Base-by-base conservation (phyloP, 1,284 basidiomycete genomes). In the Heimioporus retisporus region DNA sequence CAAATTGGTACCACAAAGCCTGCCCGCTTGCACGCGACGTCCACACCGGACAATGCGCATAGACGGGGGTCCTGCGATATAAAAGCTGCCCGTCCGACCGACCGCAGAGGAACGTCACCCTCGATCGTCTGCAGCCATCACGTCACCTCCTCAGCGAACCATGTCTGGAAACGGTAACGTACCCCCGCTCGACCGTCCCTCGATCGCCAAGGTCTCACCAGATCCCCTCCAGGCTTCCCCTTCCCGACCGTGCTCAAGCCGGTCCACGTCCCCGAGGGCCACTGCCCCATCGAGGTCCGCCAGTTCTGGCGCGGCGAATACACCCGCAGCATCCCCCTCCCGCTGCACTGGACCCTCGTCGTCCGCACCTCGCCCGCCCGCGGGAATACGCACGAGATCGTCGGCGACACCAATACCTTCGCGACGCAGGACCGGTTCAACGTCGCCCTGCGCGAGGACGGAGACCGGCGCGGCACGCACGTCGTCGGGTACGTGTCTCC, bases 261-360 rank as follows among this genome's bases (percentile, higher is more conserved):
- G 2, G 62, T 79, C 18, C 57, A 23, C 8, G 68, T 77, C 44
- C 76, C 76, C 18, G 5, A 44, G 2, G 68, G 70, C 5, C 59
- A 28, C 54, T 72, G 62, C 60, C 69, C 73, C 43, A 71, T 79
- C 59, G 68, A 79, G 31, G 64, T 78, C 40, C 64, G 67, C 61
- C 75, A 78, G 50, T 77, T 68, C 59, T 78, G 75, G 76, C 77
- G 69, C 35, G 77, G 77, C 16, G 64, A 73, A 21, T 59, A 56
- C 44, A 1, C 25, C 2, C 40, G 28, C 2, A 65, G 62, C 10
- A 46, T 13, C 3, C 75, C 69, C 21, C 35, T 62, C 11, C 76
- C 77, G 3, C 50, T 78, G 1, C 76, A 79, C 55, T 79, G 77
- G 76, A 57, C 69, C 15, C 69, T 77, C 69, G 18, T 69, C 59